phyloP scores from a whole-genome alignment of 2,329 filamentous ascomycete genomes.

The Botrytis hyacinthi region DNA sequence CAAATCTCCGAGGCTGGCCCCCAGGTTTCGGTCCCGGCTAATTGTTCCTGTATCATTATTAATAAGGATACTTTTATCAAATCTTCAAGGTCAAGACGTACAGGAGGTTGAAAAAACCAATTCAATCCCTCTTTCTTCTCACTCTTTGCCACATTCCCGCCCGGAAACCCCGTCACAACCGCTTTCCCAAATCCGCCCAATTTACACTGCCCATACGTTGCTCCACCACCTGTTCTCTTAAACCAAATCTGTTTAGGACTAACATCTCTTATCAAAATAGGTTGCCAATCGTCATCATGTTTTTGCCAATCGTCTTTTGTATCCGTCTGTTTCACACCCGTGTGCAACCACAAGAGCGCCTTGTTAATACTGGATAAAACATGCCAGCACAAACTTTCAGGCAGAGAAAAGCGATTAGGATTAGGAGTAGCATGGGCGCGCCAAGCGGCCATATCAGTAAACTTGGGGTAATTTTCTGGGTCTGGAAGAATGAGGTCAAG shows the following conservation, averaged over 20 bases:
- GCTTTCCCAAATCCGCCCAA: slow-evolving; percentile 49
- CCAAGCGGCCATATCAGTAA: slow-evolving; percentile 30
- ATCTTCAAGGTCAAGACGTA: neutral
- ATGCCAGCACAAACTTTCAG: slow-evolving; percentile 56
- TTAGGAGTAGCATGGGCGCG: slow-evolving; percentile 29
- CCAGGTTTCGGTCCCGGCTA: slow-evolving; percentile 27
- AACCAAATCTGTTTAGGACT: slow-evolving; percentile 51
- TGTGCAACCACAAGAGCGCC: slow-evolving; percentile 54
- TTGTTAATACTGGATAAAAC: slow-evolving; percentile 48
- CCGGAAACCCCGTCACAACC: slow-evolving; percentile 30
- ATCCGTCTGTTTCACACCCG: slow-evolving; percentile 42
- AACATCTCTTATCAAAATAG: slow-evolving; percentile 52
- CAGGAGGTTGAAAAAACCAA: slow-evolving; percentile 10
- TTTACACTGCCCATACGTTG: slow-evolving; percentile 55
- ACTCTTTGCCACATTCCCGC: slow-evolving; percentile 24
- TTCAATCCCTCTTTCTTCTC: slow-evolving; percentile 23
- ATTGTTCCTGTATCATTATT: slow-evolving; percentile 30
- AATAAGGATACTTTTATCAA: neutral
- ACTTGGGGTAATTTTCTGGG: slow-evolving; percentile 22
- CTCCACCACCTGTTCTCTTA: slow-evolving; percentile 46
- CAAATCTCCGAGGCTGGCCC: slow-evolving; percentile 32
- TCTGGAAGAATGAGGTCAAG: slow-evolving; percentile 45
- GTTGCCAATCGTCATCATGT: slow-evolving; percentile 48
- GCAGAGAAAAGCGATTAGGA: slow-evolving; percentile 40
- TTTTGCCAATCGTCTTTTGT: slow-evolving; percentile 29